Percentiles rank a stretch among this genome's conserved stretches.
Evolutionary conservation across 2,329 filamentous ascomycete species (phyloP).

Genomic region (Pseudopyricularia javanii): DNA sequence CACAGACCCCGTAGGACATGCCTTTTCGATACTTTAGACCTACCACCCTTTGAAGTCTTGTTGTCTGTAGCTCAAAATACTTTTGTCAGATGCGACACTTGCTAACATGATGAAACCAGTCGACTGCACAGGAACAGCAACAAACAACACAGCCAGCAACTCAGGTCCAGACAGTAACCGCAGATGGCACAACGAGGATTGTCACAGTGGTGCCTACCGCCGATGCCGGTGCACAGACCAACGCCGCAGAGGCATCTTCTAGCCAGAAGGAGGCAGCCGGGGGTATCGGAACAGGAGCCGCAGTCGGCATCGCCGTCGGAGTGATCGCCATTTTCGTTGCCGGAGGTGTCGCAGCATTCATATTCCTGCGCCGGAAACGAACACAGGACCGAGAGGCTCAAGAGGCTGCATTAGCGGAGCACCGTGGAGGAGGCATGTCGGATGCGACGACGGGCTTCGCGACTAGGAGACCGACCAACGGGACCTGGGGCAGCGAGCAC

Average conservation of each 20-base stretch:
- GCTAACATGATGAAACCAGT: background rate
- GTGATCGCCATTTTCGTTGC: constrained; percentile 18
- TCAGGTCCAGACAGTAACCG: constrained; percentile 39
- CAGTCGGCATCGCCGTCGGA: constrained; percentile 41
- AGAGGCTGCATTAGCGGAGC: constrained; percentile 31
- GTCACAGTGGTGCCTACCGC: constrained; percentile 37
- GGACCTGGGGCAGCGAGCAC: constrained; percentile 20
- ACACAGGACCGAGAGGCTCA: constrained; percentile 29
- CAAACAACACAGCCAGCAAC: background rate
- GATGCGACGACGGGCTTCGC: constrained; percentile 21
- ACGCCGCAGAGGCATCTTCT: constrained; percentile 1
- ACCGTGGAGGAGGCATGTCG: constrained; percentile 37
- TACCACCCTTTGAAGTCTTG: background rate
- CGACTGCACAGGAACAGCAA: background rate
- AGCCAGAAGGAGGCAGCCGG: constrained; percentile 8
- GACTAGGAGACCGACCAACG: background rate
- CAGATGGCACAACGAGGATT: constrained; percentile 38
- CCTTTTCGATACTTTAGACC: background rate
- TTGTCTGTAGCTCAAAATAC: too few species aligned
- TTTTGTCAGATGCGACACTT: background rate
- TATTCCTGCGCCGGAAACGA: constrained; percentile 20
- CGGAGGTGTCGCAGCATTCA: constrained; percentile 24
- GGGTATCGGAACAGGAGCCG: constrained; percentile 30
- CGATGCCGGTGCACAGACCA: constrained; percentile 6
- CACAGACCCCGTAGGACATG: background rate